phyloP scores from a whole-genome alignment of 1,284 basidiomycete species.

The Apiotrichum laibachii region DNA sequence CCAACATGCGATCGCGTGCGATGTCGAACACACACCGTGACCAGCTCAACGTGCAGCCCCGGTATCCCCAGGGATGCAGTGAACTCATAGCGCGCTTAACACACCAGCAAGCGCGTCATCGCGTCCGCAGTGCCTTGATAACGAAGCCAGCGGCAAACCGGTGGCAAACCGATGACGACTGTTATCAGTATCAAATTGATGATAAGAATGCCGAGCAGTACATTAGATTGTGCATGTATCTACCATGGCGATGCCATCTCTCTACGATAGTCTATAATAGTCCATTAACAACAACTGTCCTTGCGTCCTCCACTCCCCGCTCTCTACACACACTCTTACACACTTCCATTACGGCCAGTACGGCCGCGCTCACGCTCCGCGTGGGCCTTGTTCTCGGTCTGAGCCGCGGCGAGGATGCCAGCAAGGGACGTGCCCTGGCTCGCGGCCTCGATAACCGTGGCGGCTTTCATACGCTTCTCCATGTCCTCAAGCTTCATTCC shows the following conservation, averaged over 20 bases:
- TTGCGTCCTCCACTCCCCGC: too few relatives aligned
- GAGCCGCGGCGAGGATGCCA: constrained; percentile 4
- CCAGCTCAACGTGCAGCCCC: too few relatives aligned
- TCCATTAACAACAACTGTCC: not conserved
- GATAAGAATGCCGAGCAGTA: too few relatives aligned
- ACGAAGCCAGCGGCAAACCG: too few relatives aligned
- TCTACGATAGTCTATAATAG: not conserved
- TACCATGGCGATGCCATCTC: not conserved
- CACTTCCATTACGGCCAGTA: not conserved
- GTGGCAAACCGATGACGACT: too few relatives aligned
- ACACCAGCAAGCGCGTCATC: too few relatives aligned
- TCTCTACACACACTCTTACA: not conserved
- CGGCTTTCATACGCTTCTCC: constrained; percentile 26
- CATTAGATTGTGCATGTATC: not conserved
- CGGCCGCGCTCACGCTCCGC: constrained; percentile 4
- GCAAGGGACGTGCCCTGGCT: constrained; percentile 1
- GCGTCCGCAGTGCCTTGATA: too few relatives aligned
- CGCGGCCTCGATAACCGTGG: constrained; percentile 1
- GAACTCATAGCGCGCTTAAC: too few relatives aligned
- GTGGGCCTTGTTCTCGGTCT: constrained; percentile 6
- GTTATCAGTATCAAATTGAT: too few relatives aligned
- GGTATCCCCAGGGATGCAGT: too few relatives aligned
- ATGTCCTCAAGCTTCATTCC: constrained; percentile 34
- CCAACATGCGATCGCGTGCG: too few relatives aligned
- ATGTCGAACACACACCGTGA: too few relatives aligned